phyloP scores from a whole-genome alignment of 1,284 basidiomycete genomes.

The Gastroboletus turbinatus region DNA sequence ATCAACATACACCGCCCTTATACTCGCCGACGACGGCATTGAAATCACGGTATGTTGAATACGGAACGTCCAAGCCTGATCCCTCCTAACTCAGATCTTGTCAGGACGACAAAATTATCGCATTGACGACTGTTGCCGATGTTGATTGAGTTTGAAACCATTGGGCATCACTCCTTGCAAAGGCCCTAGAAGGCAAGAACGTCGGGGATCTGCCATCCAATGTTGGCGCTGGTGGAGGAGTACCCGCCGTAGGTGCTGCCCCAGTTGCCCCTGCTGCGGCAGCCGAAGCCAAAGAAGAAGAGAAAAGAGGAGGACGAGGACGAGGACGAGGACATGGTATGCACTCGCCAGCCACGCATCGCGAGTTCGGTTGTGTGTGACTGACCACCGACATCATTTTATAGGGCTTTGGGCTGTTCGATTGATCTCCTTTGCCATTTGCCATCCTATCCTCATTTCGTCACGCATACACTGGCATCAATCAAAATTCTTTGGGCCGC shows the following conservation, averaged over 20 bases:
- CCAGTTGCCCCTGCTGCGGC: constrained; percentile 48
- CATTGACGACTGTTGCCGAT: constrained; percentile 80
- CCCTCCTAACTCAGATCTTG: background rate
- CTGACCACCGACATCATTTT: background rate
- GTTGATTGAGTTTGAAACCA: constrained; percentile 93
- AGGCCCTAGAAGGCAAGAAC: constrained; percentile 97
- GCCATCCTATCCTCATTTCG: constrained; percentile 22
- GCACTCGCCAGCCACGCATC: constrained; percentile 30
- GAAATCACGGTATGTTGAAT: constrained; percentile 89
- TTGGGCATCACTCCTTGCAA: constrained; percentile 97
- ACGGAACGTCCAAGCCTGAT: background rate
- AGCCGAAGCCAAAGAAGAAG: constrained; percentile 64
- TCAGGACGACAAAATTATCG: constrained; percentile 88
- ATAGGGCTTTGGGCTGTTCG: constrained; percentile 78
- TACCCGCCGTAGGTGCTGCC: constrained; percentile 64
- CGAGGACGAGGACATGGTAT: constrained; percentile 90
- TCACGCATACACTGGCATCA: constrained; percentile 23
- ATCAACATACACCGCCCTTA: constrained; percentile 89
- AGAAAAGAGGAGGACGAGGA: constrained; percentile 90
- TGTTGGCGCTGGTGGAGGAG: constrained; percentile 83
- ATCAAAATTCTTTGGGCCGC: constrained; percentile 17
- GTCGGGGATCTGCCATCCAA: constrained; percentile 94
- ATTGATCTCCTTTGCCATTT: constrained; percentile 45
- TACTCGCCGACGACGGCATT: constrained; percentile 94
- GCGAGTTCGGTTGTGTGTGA: background rate